phyloP scores from a whole-genome alignment of 1,284 basidiomycete species.

The Fistulina hepatica region DNA sequence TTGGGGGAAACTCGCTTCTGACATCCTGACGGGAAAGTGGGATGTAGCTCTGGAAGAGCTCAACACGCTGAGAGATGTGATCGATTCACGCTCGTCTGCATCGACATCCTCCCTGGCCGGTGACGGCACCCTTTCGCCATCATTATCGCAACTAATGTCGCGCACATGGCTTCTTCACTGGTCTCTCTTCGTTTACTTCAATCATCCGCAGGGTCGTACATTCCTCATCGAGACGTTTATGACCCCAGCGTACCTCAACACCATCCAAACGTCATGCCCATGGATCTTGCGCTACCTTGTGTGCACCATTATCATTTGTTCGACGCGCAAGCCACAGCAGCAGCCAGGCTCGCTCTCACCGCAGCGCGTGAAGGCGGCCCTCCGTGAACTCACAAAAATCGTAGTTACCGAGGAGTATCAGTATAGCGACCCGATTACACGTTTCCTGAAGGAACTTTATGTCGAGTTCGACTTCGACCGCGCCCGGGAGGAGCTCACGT shows the following conservation, averaged over 20 bases:
- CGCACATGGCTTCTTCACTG: slow-evolving; percentile 97
- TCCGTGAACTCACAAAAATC: slow-evolving; percentile 82
- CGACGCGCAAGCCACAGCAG: slow-evolving; percentile 47
- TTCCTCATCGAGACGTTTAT: slow-evolving; percentile 95
- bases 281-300: slow-evolving; percentile 95
- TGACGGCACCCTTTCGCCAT: slow-evolving; percentile 22
- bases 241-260: slow-evolving; percentile 92
- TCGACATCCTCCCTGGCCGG: slow-evolving; percentile 33
- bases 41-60: slow-evolving; percentile 90
- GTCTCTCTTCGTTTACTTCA: slow-evolving; percentile 98
- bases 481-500: slow-evolving; percentile 68
- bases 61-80: slow-evolving; percentile 83
- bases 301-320: slow-evolving; percentile 82
- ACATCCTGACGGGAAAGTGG: slow-evolving; percentile 93
- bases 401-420: slow-evolving; percentile 92
- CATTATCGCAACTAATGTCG: slow-evolving; percentile 82
- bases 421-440: slow-evolving; percentile 88
- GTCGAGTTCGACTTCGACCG: slow-evolving; percentile 66
- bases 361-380: slow-evolving; percentile 64
- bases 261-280: slow-evolving; percentile 92
- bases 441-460: slow-evolving; percentile 90
- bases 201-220: slow-evolving; percentile 87
- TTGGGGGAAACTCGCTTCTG: slow-evolving; percentile 97
- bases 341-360: slow-evolving; percentile 38
- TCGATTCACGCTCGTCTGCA: slow-evolving; percentile 67